phyloP scores from a whole-genome alignment of 805 yeast genomes.

The Schizosaccharomyces lindneri region DNA sequence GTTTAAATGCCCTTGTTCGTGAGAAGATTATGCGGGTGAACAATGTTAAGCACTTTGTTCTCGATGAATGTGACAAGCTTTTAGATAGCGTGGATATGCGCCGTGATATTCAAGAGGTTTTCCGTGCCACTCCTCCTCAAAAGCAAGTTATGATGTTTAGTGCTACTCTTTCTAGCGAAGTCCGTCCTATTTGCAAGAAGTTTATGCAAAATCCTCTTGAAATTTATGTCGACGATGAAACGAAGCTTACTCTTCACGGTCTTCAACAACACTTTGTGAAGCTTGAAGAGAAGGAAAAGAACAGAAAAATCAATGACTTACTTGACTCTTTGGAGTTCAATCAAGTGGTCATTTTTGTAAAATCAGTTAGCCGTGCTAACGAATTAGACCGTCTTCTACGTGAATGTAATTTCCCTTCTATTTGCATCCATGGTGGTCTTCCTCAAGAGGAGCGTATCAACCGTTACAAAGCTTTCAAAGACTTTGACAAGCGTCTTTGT shows the following conservation, averaged over 20 bases:
- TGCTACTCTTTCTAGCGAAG: conserved; percentile 82
- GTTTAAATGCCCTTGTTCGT: conserved; percentile 78
- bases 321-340: conserved; percentile 87
- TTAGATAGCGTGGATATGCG: conserved; percentile 77
- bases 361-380: conserved; percentile 73
- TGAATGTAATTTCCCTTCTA: conserved; percentile 88
- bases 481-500: conserved; percentile 94
- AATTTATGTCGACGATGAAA: conserved; percentile 91
- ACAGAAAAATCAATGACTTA: conserved; percentile 73
- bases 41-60: conserved; percentile 78
- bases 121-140: conserved; percentile 92
- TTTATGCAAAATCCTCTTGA: conserved; percentile 96
- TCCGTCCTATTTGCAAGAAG: conserved; percentile 89
- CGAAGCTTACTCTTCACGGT: conserved; percentile 92
- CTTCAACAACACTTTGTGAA: conserved; percentile 88
- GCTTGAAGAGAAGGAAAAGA: conserved; percentile 74
- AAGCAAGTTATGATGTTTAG: conserved; percentile 99
- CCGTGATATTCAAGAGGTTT: conserved; percentile 93
- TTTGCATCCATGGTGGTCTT: conserved; percentile 85
- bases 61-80: conserved; percentile 97
- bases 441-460: conserved; percentile 96
- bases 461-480: conserved; percentile 86
- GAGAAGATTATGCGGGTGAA: conserved; percentile 70
- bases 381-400: conserved; percentile 70
- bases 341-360: conserved; percentile 92